Evolutionary conservation across 371 early-diverging fungal species (phyloP).

Genomic region (Phascolomyces articulosus): DNA sequence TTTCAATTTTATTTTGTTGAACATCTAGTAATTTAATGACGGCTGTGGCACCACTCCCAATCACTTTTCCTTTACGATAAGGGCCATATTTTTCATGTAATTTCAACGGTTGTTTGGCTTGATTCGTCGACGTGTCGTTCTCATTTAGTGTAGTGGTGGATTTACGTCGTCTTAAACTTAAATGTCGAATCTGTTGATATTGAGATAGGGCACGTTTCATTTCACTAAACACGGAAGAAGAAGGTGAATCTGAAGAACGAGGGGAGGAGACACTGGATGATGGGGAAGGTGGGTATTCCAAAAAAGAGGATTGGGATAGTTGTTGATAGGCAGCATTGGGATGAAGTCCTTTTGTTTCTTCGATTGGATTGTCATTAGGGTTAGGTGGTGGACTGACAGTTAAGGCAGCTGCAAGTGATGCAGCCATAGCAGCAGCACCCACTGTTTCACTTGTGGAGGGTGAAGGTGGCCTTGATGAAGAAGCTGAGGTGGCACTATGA

Average conservation of each 20-base stretch:
- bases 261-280: constrained; percentile 17
- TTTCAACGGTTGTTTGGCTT: not conserved
- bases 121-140: not conserved
- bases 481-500: not conserved
- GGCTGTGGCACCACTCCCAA: constrained; percentile 30
- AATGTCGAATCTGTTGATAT: constrained; percentile 20
- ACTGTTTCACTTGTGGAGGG: constrained; percentile 16
- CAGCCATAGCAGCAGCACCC: constrained; percentile 23
- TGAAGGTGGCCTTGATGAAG: constrained; percentile 19
- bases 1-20: not conserved
- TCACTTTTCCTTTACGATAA: constrained; percentile 18
- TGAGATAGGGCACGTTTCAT: constrained; percentile 26
- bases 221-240: constrained; percentile 22
- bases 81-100: constrained; percentile 22
- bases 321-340: constrained; percentile 19
- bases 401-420: constrained; percentile 22
- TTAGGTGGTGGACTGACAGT: constrained; percentile 13
- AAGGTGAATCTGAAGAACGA: constrained; percentile 12
- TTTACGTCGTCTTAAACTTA: constrained; percentile 7
- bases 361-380: too few relatives aligned
- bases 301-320: not conserved
- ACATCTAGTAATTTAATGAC: constrained; percentile 16
- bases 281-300: constrained; percentile 15
- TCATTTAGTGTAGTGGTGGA: not conserved
- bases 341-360: constrained; percentile 12